Conservation (phyloP, 352 stramenopile genomes). For the Phytophthora chlamydospora region DNA sequence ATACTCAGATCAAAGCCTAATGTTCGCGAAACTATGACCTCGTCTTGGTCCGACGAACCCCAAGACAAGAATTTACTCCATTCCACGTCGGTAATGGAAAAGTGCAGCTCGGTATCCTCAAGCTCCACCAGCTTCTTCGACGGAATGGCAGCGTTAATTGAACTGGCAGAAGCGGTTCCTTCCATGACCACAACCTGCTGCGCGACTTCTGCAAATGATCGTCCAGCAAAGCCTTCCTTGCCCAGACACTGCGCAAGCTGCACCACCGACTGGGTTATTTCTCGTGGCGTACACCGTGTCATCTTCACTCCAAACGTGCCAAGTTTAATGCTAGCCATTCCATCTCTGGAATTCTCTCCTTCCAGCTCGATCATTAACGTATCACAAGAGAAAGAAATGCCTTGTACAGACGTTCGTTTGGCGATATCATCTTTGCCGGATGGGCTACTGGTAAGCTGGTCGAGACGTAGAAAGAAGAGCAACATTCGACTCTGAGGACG, state of each 20-base stretch:
- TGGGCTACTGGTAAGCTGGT: conserved; percentile 47
- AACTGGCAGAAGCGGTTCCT: conserved; percentile 31
- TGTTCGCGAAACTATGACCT: conserved; percentile 11
- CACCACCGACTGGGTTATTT: conserved; percentile 45
- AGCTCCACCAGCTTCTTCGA: conserved; percentile 23
- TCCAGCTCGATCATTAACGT: conserved; percentile 32
- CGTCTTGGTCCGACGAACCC: conserved; percentile 5
- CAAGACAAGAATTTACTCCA: conserved; percentile 26
- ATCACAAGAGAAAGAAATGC: conserved; percentile 36
- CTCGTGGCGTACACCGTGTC: conserved; percentile 43
- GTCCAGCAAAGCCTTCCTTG: conserved; percentile 11
- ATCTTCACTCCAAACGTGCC: conserved; percentile 45
- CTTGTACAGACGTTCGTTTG: conserved; percentile 31
- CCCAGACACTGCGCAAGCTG: conserved; percentile 37
- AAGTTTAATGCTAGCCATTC: conserved; percentile 21
- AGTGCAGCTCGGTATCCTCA: conserved; percentile 38
- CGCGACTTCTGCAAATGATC: conserved; percentile 29
- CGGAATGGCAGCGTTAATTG: conserved; percentile 15
- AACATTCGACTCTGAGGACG: conserved; percentile 45
- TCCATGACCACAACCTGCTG: conserved; percentile 44
- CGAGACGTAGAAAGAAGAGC: conserved; percentile 52
- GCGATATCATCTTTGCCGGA: conserved; percentile 10
- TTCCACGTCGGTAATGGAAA: conserved; percentile 56
- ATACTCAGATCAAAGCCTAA: conserved; percentile 33
- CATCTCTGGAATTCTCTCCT: not conserved